These are phyloP conservation scores for Yarrowia yakushimensis DNA, from an alignment of 805 yeast species.

Conservation along the genomic window DNA sequence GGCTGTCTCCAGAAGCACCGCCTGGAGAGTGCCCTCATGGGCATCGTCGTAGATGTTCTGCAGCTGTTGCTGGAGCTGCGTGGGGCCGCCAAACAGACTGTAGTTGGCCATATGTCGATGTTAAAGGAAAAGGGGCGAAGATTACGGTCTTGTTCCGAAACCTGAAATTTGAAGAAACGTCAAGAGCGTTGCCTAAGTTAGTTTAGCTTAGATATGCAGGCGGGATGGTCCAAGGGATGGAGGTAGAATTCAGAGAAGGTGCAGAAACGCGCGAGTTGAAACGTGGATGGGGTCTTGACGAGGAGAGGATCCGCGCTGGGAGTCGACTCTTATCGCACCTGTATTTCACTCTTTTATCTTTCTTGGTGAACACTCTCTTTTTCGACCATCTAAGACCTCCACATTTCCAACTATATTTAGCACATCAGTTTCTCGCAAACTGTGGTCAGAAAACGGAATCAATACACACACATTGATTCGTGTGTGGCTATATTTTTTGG, in stretches of 20 bases:
- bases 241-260: not conserved
- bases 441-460: not conserved
- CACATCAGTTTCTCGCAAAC: not conserved
- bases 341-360: not conserved
- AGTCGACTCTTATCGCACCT: not conserved
- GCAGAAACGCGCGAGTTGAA: not conserved
- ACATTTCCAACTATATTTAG: not conserved
- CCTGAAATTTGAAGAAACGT: conserved; percentile 8
- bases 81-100: conserved; percentile 24
- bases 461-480: not conserved
- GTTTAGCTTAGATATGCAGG: conserved; percentile 19
- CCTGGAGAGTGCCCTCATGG: conserved; percentile 42
- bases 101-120: conserved; percentile 19
- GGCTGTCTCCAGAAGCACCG: conserved; percentile 41
- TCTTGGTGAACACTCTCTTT: not conserved
- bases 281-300: not conserved
- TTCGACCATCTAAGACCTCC: not conserved
- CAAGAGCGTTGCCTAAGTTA: conserved; percentile 18
- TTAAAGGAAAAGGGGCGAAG: not conserved
- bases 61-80: conserved; percentile 30
- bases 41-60: conserved; percentile 43
- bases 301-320: not conserved
- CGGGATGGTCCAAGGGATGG: conserved; percentile 23
- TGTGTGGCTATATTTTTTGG: too few relatives aligned
- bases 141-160: not conserved